Evolutionary conservation across 1,284 basidiomycete genomes (phyloP).

Genomic region (Ceratobasidium sp.): DNA sequence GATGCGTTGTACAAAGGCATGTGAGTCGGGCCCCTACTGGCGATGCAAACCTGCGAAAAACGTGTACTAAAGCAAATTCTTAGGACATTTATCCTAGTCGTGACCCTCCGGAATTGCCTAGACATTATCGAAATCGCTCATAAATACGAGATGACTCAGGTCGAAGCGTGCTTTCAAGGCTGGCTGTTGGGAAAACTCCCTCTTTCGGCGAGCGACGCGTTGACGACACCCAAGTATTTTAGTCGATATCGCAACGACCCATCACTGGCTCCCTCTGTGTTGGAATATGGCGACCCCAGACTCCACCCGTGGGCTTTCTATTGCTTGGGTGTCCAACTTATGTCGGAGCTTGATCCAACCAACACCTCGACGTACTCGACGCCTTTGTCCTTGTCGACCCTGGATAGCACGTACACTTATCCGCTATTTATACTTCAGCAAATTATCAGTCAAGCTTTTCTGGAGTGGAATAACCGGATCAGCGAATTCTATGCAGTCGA

Average conservation of each 20-base stretch:
- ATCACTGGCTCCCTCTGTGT: slow-evolving; percentile 13
- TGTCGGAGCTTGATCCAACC: slow-evolving; percentile 3
- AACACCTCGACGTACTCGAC: slow-evolving; percentile 1
- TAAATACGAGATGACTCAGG: slow-evolving; percentile 27
- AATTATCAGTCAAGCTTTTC: slow-evolving; percentile 9
- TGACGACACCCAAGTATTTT: slow-evolving; percentile 9
- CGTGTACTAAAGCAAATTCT: background rate
- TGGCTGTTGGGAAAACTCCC: slow-evolving; percentile 7
- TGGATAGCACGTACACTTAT: slow-evolving; percentile 13
- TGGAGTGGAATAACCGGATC: slow-evolving; percentile 10
- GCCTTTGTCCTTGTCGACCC: background rate
- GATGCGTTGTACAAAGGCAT: slow-evolving; percentile 30
- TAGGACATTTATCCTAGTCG: slow-evolving; percentile 26
- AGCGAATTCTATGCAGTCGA: slow-evolving; percentile 15
- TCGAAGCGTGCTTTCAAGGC: slow-evolving; percentile 23
- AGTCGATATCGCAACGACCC: slow-evolving; percentile 20
- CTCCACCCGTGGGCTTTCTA: slow-evolving; percentile 39
- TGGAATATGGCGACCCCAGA: slow-evolving; percentile 14
- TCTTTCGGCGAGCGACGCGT: slow-evolving; percentile 3
- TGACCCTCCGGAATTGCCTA: slow-evolving; percentile 12
- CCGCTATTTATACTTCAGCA: slow-evolving; percentile 19
- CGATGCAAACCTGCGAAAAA: background rate
- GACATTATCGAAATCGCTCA: slow-evolving; percentile 20
- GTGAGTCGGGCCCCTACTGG: background rate
- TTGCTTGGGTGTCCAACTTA: slow-evolving; percentile 17